Evolutionary conservation across 1,284 basidiomycete species (phyloP).

Genomic region (Sanghuangporus sanghuang): DNA sequence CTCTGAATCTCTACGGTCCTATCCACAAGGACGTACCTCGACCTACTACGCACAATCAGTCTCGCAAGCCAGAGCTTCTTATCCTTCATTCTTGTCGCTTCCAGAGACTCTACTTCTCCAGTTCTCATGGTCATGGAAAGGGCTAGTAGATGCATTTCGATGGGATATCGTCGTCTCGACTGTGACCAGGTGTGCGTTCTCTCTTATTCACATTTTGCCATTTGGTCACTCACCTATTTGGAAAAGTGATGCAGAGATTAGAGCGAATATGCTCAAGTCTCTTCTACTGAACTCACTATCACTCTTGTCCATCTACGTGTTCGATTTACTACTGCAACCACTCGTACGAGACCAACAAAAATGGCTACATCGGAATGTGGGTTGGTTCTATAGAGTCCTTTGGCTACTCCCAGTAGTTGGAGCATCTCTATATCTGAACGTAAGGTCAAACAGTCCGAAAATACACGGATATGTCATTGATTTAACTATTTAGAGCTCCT

Average conservation of each 20-base stretch:
- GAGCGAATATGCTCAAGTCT: slow-evolving; percentile 67
- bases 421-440: slow-evolving; percentile 70
- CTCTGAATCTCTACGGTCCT: neutral
- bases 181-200: slow-evolving; percentile 37
- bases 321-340: slow-evolving; percentile 67
- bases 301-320: slow-evolving; percentile 63
- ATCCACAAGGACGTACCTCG: neutral
- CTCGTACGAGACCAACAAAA: slow-evolving; percentile 56
- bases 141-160: slow-evolving; percentile 65
- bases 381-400: slow-evolving; percentile 67
- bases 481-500: slow-evolving; percentile 52
- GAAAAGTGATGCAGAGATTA: slow-evolving; percentile 65
- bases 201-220: neutral
- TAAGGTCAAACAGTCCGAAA: slow-evolving; percentile 33
- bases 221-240: slow-evolving; percentile 12
- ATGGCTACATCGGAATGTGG: slow-evolving; percentile 66
- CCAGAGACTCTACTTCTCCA: slow-evolving; percentile 56
- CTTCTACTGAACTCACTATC: slow-evolving; percentile 65
- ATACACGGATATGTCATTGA: neutral
- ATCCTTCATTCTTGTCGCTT: slow-evolving; percentile 36
- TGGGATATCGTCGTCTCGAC: slow-evolving; percentile 61
- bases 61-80: slow-evolving; percentile 1
- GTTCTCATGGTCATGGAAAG: slow-evolving; percentile 48
- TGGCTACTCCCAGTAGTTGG: slow-evolving; percentile 75
- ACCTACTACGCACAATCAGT: neutral